A percentile compares a stretch with the other conserved stretches of the same genome.
These are phyloP conservation scores for Epithele typhae DNA, from an alignment of 768 basidiomycete species.

Conservation along the genomic window DNA sequence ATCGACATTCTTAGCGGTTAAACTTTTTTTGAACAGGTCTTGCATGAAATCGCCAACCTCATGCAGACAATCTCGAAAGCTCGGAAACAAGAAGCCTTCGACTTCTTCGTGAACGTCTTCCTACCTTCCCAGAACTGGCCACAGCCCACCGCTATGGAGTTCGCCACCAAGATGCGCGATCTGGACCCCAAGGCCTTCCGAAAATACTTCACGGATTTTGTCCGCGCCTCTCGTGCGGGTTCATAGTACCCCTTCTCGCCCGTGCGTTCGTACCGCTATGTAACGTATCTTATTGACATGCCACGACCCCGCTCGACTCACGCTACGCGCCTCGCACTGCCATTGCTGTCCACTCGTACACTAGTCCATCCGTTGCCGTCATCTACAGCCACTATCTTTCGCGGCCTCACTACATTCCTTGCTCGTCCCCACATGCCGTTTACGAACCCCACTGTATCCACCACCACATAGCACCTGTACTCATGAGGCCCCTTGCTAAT, in stretches of 20 bases:
- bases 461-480: slow-evolving; percentile 6
- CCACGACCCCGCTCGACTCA: background rate
- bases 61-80: slow-evolving; percentile 74
- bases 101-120: slow-evolving; percentile 74
- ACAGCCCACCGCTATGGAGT: slow-evolving; percentile 67
- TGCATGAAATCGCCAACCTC: slow-evolving; percentile 85
- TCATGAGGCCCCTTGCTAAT: slow-evolving; percentile 5
- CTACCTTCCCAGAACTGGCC: slow-evolving; percentile 92
- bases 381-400: slow-evolving; percentile 12
- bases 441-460: slow-evolving; percentile 7
- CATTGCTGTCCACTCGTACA: slow-evolving; percentile 9
- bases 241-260: slow-evolving; percentile 36
- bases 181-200: slow-evolving; percentile 73
- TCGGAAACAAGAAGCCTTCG: slow-evolving; percentile 77
- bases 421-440: too few relatives aligned
- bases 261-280: background rate
- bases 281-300: slow-evolving; percentile 4
- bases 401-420: slow-evolving; percentile 3
- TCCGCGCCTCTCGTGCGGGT: slow-evolving; percentile 59
- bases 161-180: slow-evolving; percentile 70
- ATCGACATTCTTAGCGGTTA: background rate
- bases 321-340: slow-evolving; percentile 1
- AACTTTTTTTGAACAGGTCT: slow-evolving; percentile 46
- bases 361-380: slow-evolving; percentile 1
- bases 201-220: slow-evolving; percentile 85